phyloP scores from a whole-genome alignment of 106 monocot genomes.

The Dioscorea zingiberensis region DNA sequence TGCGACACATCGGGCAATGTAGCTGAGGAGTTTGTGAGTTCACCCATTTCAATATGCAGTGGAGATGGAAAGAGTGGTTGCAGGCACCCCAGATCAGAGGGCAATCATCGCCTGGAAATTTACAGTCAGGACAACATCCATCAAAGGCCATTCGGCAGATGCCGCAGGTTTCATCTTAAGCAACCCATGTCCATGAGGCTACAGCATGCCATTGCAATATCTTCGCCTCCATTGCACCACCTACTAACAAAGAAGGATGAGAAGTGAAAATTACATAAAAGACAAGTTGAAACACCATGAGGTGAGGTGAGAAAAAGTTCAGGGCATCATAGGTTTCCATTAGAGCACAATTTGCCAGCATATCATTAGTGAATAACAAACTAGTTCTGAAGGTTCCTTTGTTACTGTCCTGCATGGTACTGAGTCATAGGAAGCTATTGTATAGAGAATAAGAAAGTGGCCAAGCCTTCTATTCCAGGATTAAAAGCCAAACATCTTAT shows the following conservation, averaged over 20 bases:
- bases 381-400: not conserved
- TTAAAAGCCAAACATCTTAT: too few species aligned
- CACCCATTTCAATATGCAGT: constrained; percentile 87
- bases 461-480: too few species aligned
- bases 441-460: too few species aligned
- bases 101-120: constrained; percentile 87
- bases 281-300: too few species aligned
- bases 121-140: constrained; percentile 87
- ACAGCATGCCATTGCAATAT: constrained; percentile 72
- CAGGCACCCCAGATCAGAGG: constrained; percentile 86
- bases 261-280: not conserved
- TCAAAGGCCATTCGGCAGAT: constrained; percentile 92
- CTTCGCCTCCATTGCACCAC: constrained; percentile 50
- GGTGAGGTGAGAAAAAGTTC: not conserved
- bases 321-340: too few species aligned
- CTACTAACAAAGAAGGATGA: not conserved
- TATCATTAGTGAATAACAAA: not conserved
- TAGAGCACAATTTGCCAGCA: not conserved
- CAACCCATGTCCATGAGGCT: constrained; percentile 87
- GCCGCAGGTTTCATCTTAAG: constrained; percentile 81
- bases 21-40: constrained; percentile 69
- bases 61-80: constrained; percentile 82
- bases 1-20: constrained; percentile 85
- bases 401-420: too few species aligned
- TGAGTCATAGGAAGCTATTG: too few species aligned